Evolutionary conservation across 441 rosid species (phyloP).

Genomic region (Populus hybrid): DNA sequence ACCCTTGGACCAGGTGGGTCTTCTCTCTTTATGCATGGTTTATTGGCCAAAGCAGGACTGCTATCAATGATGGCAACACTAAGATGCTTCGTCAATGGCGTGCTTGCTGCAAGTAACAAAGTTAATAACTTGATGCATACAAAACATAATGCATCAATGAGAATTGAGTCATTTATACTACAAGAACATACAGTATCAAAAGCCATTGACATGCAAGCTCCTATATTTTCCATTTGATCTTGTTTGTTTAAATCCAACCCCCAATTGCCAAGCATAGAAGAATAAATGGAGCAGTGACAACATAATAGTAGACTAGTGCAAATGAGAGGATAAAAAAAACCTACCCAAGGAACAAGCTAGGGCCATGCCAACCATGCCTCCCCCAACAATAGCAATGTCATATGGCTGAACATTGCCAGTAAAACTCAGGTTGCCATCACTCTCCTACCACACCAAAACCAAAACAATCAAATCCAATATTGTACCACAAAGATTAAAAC

Average conservation of each 20-base stretch:
- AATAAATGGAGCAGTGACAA: neutral
- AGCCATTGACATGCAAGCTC: neutral
- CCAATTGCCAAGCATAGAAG: neutral
- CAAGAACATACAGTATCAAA: neutral
- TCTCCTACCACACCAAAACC: slow-evolving; percentile 31
- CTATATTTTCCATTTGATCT: neutral
- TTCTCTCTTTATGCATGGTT: slow-evolving; percentile 49
- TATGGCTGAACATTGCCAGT: slow-evolving; percentile 38
- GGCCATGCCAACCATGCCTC: slow-evolving; percentile 98
- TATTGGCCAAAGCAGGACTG: slow-evolving; percentile 70
- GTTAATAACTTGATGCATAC: neutral
- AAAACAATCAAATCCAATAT: slow-evolving; percentile 11
- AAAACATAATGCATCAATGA: slow-evolving; percentile 2
- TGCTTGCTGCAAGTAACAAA: slow-evolving; percentile 60
- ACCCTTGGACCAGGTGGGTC: slow-evolving; percentile 89
- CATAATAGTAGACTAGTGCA: neutral
- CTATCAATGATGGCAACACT: slow-evolving; percentile 82
- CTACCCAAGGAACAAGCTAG: slow-evolving; percentile 89
- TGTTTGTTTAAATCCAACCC: neutral
- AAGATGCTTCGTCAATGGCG: slow-evolving; percentile 85
- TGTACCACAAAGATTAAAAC: neutral
- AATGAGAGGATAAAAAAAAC: neutral
- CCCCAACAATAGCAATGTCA: slow-evolving; percentile 91
- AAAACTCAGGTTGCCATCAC: slow-evolving; percentile 28
- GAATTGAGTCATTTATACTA: slow-evolving; percentile 2